Evolutionary conservation across 2,329 filamentous ascomycete genomes (phyloP).

Genomic region (Sarocladiaceae sp.): DNA sequence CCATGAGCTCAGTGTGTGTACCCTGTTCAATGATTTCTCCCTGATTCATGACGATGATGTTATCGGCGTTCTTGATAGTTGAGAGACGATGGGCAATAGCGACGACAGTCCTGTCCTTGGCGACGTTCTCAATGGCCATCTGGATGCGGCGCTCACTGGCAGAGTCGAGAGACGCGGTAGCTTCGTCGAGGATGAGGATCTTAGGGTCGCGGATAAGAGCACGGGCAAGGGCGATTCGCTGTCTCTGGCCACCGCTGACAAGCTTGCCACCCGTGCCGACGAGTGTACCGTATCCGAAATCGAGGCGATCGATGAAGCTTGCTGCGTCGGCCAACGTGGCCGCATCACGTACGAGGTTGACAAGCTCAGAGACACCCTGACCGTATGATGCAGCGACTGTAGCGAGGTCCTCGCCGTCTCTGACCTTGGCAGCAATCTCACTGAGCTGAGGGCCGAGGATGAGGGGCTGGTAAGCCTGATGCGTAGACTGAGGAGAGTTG

Average conservation of each 20-base stretch:
- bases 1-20: constrained; percentile 56
- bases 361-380: constrained; percentile 43
- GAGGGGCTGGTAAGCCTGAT: constrained; percentile 31
- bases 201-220: constrained; percentile 53
- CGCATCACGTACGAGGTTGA: constrained; percentile 44
- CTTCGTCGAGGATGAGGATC: constrained; percentile 58
- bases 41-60: constrained; percentile 61
- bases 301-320: constrained; percentile 48
- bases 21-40: constrained; percentile 61
- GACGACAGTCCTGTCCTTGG: constrained; percentile 57
- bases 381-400: constrained; percentile 39
- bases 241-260: constrained; percentile 57
- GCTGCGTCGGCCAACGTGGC: constrained; percentile 56
- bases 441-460: constrained; percentile 46
- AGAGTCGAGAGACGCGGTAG: constrained; percentile 57
- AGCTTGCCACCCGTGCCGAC: constrained; percentile 51
- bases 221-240: constrained; percentile 55
- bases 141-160: constrained; percentile 53
- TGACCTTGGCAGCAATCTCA: constrained; percentile 46
- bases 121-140: constrained; percentile 38
- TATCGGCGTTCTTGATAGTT: constrained; percentile 60
- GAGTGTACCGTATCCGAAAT: constrained; percentile 48
- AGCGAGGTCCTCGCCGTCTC: constrained; percentile 42
- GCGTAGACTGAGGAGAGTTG: constrained; percentile 33
- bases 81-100: constrained; percentile 61